phyloP scores from a whole-genome alignment of 2,329 filamentous ascomycete species.

The Fusarium albosuccineum region DNA sequence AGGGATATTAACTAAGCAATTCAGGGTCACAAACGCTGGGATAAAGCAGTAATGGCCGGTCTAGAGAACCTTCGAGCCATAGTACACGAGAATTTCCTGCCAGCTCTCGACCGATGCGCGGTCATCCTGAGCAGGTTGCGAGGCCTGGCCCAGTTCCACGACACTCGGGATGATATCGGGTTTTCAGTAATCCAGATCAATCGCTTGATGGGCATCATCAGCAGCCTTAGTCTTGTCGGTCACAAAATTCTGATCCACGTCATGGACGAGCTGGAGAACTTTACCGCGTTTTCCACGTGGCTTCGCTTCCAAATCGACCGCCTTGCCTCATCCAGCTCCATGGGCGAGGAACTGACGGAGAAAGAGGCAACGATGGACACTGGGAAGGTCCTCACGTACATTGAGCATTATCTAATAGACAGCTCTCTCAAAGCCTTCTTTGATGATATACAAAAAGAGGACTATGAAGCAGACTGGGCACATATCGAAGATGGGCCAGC shows the following conservation, averaged over 20 bases:
- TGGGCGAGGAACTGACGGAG: slow-evolving; percentile 79
- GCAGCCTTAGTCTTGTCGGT: slow-evolving; percentile 80
- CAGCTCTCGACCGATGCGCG: slow-evolving; percentile 84
- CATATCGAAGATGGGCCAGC: slow-evolving; percentile 59
- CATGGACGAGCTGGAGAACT: slow-evolving; percentile 83
- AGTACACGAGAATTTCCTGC: slow-evolving; percentile 88
- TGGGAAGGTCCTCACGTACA: slow-evolving; percentile 79
- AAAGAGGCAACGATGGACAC: slow-evolving; percentile 83
- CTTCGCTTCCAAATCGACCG: slow-evolving; percentile 85
- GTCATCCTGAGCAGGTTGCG: slow-evolving; percentile 86
- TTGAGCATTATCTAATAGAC: slow-evolving; percentile 75
- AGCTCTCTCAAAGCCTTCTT: slow-evolving; percentile 76
- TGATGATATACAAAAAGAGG: slow-evolving; percentile 62
- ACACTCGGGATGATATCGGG: slow-evolving; percentile 73
- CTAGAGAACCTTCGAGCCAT: slow-evolving; percentile 83
- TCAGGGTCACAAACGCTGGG: slow-evolving; percentile 94
- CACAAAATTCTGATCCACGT: slow-evolving; percentile 79
- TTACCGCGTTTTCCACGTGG: slow-evolving; percentile 85
- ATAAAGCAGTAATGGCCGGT: slow-evolving; percentile 84
- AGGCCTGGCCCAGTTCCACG: slow-evolving; percentile 85
- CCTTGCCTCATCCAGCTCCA: slow-evolving; percentile 72
- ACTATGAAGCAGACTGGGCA: slow-evolving; percentile 62
- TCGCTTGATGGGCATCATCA: slow-evolving; percentile 76
- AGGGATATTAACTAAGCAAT: slow-evolving; percentile 30
- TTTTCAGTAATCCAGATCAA: slow-evolving; percentile 74